Conservation (phyloP, 2,329 filamentous ascomycete genomes). For the Diaporthe vexans region DNA sequence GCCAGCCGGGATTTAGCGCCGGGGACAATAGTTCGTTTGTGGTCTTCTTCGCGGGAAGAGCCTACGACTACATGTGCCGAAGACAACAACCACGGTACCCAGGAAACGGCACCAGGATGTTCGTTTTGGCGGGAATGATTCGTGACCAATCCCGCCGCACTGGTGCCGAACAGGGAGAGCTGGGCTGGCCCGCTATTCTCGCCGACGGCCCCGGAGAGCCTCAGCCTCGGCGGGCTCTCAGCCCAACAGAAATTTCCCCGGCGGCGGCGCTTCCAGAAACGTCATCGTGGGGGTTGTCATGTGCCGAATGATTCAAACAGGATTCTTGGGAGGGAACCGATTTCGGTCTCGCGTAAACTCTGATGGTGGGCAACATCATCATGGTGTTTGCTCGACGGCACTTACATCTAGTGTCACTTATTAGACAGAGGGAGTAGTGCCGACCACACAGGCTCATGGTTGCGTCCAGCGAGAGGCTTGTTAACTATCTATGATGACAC, state of each 20-base stretch:
- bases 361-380: background rate
- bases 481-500: background rate
- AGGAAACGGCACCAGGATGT: conserved; percentile 1
- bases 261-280: background rate
- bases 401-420: background rate
- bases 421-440: background rate
- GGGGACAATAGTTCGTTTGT: conserved; percentile 13
- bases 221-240: conserved; percentile 2
- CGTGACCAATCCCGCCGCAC: background rate
- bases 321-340: background rate
- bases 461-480: background rate
- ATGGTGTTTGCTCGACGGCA: background rate
- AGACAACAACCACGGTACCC: background rate
- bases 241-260: conserved; percentile 5
- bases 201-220: background rate
- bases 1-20: background rate
- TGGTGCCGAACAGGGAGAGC: conserved; percentile 1
- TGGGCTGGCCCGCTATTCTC: background rate
- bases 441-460: background rate
- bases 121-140: background rate
- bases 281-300: conserved; percentile 25
- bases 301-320: background rate
- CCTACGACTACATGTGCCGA: conserved; percentile 3
- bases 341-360: background rate
- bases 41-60: background rate